Evolutionary conservation across 2,329 filamentous ascomycete genomes (phyloP).

Genomic region (Talaromyces funiculosus): DNA sequence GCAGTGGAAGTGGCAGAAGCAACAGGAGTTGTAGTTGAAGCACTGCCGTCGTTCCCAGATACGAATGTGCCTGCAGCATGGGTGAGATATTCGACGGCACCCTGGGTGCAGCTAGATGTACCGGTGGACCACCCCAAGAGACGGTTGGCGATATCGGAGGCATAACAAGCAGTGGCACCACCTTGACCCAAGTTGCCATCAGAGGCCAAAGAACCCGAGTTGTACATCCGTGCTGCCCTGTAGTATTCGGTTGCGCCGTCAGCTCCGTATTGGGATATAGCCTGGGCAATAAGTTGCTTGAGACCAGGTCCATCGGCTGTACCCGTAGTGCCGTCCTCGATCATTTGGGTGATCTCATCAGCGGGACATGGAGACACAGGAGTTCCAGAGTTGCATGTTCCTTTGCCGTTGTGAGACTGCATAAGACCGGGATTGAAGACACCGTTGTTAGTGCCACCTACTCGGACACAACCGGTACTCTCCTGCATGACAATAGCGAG

Average conservation of each 20-base stretch:
- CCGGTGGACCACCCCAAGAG: conserved; percentile 37
- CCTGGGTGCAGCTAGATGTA: not conserved
- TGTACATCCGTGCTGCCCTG: conserved; percentile 31
- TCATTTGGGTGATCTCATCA: conserved; percentile 23
- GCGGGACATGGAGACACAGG: conserved; percentile 9
- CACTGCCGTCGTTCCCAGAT: not conserved
- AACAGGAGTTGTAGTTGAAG: not conserved
- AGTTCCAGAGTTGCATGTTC: conserved; percentile 25
- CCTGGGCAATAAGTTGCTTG: conserved; percentile 21
- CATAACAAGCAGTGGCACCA: conserved; percentile 45
- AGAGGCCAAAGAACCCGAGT: conserved; percentile 27
- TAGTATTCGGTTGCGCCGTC: conserved; percentile 15
- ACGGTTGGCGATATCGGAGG: conserved; percentile 48
- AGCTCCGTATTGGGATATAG: not conserved
- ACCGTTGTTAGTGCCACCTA: conserved; percentile 32
- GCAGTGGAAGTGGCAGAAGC: not conserved
- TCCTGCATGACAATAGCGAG: conserved; percentile 39
- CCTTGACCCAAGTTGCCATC: conserved; percentile 28
- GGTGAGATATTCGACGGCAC: not conserved
- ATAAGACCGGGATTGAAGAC: conserved; percentile 38
- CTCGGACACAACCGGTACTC: conserved; percentile 36
- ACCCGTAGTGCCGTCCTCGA: conserved; percentile 26
- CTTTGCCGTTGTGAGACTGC: conserved; percentile 29
- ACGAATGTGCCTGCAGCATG: not conserved
- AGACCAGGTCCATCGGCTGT: conserved; percentile 24